These are phyloP conservation scores for Gossypium turneri DNA, from an alignment of 345 rosid species.

Conservation along the genomic window DNA sequence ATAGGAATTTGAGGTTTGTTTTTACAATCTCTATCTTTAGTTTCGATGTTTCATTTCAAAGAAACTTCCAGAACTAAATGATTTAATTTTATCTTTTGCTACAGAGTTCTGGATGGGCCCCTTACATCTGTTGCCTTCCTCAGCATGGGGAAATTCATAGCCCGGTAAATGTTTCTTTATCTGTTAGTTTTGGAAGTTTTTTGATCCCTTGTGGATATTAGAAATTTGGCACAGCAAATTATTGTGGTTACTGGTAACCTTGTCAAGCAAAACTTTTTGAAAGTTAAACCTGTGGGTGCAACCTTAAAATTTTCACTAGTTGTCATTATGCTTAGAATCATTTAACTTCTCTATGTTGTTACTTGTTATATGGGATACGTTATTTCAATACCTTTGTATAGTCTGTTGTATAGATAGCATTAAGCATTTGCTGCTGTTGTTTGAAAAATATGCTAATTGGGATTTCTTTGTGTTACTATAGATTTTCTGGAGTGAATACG, in stretches of 20 bases:
- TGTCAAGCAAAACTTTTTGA: not conserved
- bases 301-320: not conserved
- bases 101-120: constrained; percentile 73
- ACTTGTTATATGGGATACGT: not conserved
- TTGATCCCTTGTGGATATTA: not conserved
- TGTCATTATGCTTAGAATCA: not conserved
- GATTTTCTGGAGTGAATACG: constrained; percentile 75
- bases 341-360: not conserved
- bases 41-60: not conserved
- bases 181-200: not conserved
- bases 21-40: not conserved
- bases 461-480: constrained; percentile 21
- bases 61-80: constrained; percentile 6
- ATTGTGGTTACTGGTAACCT: not conserved
- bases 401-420: not conserved
- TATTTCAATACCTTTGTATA: not conserved
- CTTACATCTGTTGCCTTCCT: constrained; percentile 71
- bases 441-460: not conserved
- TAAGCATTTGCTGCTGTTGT: not conserved
- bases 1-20: not conserved
- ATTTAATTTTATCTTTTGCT: constrained; percentile 7
- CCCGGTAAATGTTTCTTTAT: constrained; percentile 38
- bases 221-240: not conserved
- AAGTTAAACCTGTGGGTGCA: not conserved
- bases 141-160: constrained; percentile 53